Conservation (phyloP, 495 filamentous ascomycete species). For the Talaromyces thailandensis region DNA sequence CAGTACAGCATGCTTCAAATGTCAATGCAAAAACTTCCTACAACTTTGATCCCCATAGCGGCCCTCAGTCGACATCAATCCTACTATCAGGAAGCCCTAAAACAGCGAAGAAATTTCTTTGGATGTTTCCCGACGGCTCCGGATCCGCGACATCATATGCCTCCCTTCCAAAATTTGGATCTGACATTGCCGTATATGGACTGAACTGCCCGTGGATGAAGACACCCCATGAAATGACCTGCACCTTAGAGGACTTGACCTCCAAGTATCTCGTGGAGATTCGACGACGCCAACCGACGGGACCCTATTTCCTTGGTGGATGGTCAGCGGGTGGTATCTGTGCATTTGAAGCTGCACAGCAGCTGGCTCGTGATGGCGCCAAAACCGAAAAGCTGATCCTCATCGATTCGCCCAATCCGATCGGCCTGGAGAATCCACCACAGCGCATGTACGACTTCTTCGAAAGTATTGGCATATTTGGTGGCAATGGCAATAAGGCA, state of each 20-base stretch:
- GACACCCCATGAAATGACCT: conserved; percentile 44
- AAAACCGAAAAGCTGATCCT: conserved; percentile 19
- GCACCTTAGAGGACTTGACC: conserved; percentile 46
- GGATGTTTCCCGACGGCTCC: conserved; percentile 71
- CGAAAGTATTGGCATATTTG: conserved; percentile 22
- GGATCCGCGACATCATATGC: conserved; percentile 60
- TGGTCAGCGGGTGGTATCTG: conserved; percentile 36
- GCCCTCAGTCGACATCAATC: conserved; percentile 32
- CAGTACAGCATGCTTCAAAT: background rate
- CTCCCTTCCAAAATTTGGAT: conserved; percentile 30
- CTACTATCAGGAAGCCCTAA: conserved; percentile 45
- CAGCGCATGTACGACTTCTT: conserved; percentile 26
- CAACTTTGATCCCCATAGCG: conserved; percentile 8
- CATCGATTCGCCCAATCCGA: conserved; percentile 22
- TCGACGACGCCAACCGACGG: background rate
- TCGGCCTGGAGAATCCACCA: conserved; percentile 24
- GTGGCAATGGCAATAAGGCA: conserved; percentile 33
- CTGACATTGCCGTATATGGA: conserved; percentile 45
- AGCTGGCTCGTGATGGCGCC: conserved; percentile 15
- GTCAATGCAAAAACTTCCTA: background rate
- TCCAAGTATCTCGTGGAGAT: conserved; percentile 18
- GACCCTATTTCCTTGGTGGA: conserved; percentile 23
- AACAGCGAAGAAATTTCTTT: conserved; percentile 52
- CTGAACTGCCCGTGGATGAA: conserved; percentile 59
- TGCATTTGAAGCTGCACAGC: conserved; percentile 26